Evolutionary conservation across 176 grass and related monocot genomes (phyloP), one percentile per base, ranked within the genome.

Genomic region (Cenchrus purpureus): DNA sequence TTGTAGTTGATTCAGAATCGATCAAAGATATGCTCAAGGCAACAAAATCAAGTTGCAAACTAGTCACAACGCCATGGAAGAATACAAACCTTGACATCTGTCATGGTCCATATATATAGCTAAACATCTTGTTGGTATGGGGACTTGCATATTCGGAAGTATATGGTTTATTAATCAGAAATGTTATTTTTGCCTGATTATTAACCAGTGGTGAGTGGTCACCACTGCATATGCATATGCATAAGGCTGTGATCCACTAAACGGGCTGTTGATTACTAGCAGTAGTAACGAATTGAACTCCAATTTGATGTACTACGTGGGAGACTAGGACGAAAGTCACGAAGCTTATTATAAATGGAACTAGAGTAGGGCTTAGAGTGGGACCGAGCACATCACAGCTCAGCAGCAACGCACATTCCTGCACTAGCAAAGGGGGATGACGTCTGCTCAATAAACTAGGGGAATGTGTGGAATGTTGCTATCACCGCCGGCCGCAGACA

Each of bases 391-490:
- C 3, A 40, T 40, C 31, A 89, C 62, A 81, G 56, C 83, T 89
- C 68, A 79, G 40, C 87, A 64, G 44, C 88, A 85, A 20, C 55
- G 52, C 25, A 31, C 71, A 86, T 86, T 57, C 71, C 56, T 90
- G 54, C 49, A 50, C 32, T 44, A 67, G 77, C 72, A 61, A 59
- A 48, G 12, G 37, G 53, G 22, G 51, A 66, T 60, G 60, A 71
- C 15, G 44, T 42, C 4, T 71, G 19, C 77, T 69, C 70, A 79
- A 81, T 85, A 82, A 85, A 81, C 68, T 81, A 85, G 54, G 77
- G 53, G 63, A 69, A 79, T 58, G 20, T 79, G 74, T 83, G 56
- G 68, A 84, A 76, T 85, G 82, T 89, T 85, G 82, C 77, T 76
- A 64, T 19, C 71, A 76, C n/a, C n/a, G n/a, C 52, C 68, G 81